Evolutionary conservation across 106 monocot species (phyloP).

Genomic region (Ottelia alismoides): DNA sequence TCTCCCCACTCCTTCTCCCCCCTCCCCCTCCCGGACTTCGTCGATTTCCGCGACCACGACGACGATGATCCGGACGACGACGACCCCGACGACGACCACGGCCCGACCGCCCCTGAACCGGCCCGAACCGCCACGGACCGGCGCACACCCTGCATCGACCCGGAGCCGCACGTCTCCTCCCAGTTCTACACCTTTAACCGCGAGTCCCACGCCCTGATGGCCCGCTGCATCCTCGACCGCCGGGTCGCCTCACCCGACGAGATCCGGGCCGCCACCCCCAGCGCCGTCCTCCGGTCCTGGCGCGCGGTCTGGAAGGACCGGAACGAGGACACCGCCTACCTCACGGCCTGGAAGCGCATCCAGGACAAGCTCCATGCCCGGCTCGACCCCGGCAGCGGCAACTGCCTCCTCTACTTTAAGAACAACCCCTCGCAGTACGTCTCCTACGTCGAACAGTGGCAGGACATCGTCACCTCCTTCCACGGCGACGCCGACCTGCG

Average conservation of each 20-base stretch:
- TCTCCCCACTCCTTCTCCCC: neutral
- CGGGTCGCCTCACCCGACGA: conserved; percentile 17
- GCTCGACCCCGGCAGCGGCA: conserved; percentile 13
- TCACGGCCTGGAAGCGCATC: conserved; percentile 25
- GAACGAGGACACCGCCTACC: conserved; percentile 21
- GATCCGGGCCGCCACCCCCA: conserved; percentile 13
- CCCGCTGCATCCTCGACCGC: conserved; percentile 14
- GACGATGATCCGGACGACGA: no score
- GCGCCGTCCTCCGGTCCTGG: conserved; percentile 14
- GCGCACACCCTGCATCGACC: conserved; percentile 10
- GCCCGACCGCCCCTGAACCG: neutral
- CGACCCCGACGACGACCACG: conserved; percentile 10
- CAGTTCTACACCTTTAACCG: conserved; percentile 28
- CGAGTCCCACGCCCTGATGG: conserved; percentile 20
- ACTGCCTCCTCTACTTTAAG: conserved; percentile 68
- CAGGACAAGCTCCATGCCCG: conserved; percentile 84
- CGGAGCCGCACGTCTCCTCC: conserved; percentile 17
- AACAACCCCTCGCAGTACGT: conserved; percentile 60
- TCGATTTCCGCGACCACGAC: conserved; percentile 12
- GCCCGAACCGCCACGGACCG: neutral
- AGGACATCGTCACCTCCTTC: conserved; percentile 56
- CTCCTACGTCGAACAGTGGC: conserved; percentile 83
- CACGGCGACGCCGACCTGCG: conserved; percentile 84
- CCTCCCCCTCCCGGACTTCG: neutral
- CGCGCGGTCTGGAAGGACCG: conserved; percentile 25